Percentiles rank a stretch among this genome's conserved stretches.
These are phyloP conservation scores for Cetraspora pellucida DNA, from an alignment of 192 early-diverging fungal species.

Conservation along the genomic window DNA sequence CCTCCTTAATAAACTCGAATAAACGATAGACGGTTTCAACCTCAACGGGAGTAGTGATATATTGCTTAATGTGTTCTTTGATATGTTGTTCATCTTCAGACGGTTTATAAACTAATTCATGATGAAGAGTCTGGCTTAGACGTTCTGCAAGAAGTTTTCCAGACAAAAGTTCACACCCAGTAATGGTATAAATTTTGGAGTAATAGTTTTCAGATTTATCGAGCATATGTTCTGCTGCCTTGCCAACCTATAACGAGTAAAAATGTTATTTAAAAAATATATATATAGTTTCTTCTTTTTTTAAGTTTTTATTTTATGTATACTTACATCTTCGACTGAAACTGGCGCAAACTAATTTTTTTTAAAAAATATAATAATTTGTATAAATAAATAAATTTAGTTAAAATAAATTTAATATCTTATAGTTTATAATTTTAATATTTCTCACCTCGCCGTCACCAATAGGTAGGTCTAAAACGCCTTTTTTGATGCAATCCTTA, in stretches of 20 bases:
- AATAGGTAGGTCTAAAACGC: conserved; percentile 29
- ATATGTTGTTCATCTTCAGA: background rate
- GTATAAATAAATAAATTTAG: background rate
- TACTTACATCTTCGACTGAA: conserved; percentile 25
- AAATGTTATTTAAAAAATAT: background rate
- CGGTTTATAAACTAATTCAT: conserved; percentile 10
- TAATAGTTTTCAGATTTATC: conserved; percentile 31
- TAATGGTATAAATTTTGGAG: background rate
- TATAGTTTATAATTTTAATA: background rate
- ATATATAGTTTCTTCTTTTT: background rate
- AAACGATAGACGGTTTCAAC: background rate
- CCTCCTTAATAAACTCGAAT: conserved; percentile 21
- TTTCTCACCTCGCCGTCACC: conserved; percentile 17
- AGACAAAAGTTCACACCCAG: background rate
- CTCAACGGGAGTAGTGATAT: background rate
- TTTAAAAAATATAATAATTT: background rate
- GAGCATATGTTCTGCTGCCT: background rate
- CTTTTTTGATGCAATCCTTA: conserved; percentile 23
- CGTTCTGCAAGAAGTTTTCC: background rate
- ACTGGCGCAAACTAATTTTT: conserved; percentile 27
- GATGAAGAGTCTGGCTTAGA: background rate
- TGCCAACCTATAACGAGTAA: background rate
- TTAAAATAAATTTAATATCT: background rate
- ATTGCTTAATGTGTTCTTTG: conserved; percentile 5
- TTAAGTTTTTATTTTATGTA: background rate